These are phyloP conservation scores for Suillus discolor DNA, from an alignment of 768 basidiomycete genomes.

Conservation along the genomic window DNA sequence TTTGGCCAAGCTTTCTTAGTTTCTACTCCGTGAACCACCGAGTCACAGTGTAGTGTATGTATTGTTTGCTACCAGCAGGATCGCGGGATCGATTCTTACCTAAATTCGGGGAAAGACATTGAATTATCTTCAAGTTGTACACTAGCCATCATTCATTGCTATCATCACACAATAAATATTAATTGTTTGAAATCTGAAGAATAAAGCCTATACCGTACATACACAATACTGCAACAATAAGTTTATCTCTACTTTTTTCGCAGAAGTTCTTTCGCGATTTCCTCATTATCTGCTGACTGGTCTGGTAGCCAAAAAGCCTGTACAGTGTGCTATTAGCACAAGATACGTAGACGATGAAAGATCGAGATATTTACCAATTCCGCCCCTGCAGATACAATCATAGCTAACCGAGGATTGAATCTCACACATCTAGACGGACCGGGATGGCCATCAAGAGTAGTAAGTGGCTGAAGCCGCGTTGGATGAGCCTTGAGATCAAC, in stretches of 20 bases:
- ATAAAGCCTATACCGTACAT: neutral
- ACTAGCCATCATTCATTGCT: constrained; percentile 4
- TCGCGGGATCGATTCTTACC: constrained; percentile 16
- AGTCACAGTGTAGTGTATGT: too few relatives aligned
- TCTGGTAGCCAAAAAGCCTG: constrained; percentile 74
- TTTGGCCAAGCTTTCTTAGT: constrained; percentile 49
- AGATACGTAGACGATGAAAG: neutral
- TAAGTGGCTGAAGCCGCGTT: constrained; percentile 49
- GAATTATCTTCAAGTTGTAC: neutral
- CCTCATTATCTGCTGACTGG: constrained; percentile 65
- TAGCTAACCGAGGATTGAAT: constrained; percentile 88
- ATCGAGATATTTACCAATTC: constrained; percentile 64
- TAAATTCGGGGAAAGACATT: neutral
- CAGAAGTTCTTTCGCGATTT: constrained; percentile 68
- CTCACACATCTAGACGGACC: constrained; percentile 84
- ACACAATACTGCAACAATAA: constrained; percentile 3
- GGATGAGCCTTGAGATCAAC: constrained; percentile 59
- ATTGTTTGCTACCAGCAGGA: neutral
- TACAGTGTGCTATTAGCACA: constrained; percentile 19
- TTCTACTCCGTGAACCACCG: constrained; percentile 28
- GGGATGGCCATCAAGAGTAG: constrained; percentile 73
- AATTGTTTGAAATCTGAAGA: neutral
- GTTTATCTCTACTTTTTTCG: constrained; percentile 45
- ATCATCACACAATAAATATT: neutral
- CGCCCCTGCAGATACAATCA: constrained; percentile 84